Percentiles rank a stretch among this genome's conserved stretches.
Evolutionary conservation across 306 rosid genomes (phyloP).

Genomic region (Dryas drummondii): DNA sequence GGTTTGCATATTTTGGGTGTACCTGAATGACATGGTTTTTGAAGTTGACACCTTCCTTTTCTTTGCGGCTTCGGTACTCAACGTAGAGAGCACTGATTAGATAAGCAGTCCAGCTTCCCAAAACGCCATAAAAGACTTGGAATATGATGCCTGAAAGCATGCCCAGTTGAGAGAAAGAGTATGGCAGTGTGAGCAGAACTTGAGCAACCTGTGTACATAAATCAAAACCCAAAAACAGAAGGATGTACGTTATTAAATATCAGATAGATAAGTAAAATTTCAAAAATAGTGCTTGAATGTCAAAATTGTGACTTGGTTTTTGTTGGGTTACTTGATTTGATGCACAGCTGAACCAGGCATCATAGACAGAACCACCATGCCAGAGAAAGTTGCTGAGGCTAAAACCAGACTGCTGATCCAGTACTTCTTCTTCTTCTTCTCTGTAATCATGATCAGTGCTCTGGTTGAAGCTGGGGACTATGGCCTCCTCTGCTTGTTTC

Average conservation of each 20-base stretch:
- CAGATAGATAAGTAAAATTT: background rate
- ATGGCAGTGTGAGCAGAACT: constrained; percentile 85
- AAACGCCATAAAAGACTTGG: constrained; percentile 79
- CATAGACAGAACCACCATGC: constrained; percentile 96
- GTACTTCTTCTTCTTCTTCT: constrained; percentile 49
- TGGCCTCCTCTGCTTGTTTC: constrained; percentile 73
- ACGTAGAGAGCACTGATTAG: constrained; percentile 84
- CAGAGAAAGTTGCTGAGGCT: constrained; percentile 59
- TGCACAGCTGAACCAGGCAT: constrained; percentile 98
- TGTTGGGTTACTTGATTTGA: constrained; percentile 52
- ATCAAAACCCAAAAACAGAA: background rate
- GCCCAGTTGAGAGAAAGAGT: constrained; percentile 87
- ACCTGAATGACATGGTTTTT: constrained; percentile 99
- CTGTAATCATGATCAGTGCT: constrained; percentile 45
- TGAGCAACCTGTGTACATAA: constrained; percentile 76
- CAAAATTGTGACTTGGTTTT: constrained; percentile 30
- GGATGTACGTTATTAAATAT: background rate
- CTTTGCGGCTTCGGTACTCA: constrained; percentile 80
- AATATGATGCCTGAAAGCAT: constrained; percentile 76
- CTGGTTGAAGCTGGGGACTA: constrained; percentile 40
- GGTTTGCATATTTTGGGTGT: background rate
- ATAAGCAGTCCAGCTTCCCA: constrained; percentile 98
- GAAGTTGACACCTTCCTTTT: constrained; percentile 89
- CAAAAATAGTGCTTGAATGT: background rate
- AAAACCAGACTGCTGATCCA: constrained; percentile 32